Evolutionary conservation across 2,329 filamentous ascomycete genomes (phyloP).

Genomic region (Diaporthe longicolla): DNA sequence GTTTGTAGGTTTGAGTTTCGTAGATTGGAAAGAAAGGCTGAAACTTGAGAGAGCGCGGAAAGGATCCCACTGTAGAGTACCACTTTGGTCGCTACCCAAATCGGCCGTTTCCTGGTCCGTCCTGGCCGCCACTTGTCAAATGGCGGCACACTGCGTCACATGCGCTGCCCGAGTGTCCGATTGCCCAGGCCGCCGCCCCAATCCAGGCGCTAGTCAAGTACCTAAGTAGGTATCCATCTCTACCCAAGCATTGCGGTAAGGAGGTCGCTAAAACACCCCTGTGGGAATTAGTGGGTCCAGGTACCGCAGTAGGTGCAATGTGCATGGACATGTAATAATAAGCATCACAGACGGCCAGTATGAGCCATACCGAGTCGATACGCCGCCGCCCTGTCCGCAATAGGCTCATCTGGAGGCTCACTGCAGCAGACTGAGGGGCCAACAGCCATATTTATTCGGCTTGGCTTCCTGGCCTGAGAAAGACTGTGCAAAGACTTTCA

Average conservation of each 20-base stretch:
- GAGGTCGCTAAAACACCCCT: constrained; percentile 7
- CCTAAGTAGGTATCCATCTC: background rate
- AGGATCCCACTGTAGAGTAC: no score
- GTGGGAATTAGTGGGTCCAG: constrained; percentile 7
- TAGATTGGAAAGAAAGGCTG: constrained; percentile 18
- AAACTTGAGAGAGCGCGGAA: constrained; percentile 16
- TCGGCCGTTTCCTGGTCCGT: constrained; percentile 19
- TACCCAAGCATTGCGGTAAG: background rate
- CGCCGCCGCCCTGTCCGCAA: background rate
- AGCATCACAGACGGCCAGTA: constrained; percentile 25
- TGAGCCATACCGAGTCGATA: constrained; percentile 35
- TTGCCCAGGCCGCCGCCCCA: background rate
- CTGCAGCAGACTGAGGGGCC: background rate
- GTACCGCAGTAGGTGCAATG: background rate
- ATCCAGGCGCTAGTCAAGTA: constrained; percentile 1
- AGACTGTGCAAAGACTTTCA: background rate
- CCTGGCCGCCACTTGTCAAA: constrained; percentile 34
- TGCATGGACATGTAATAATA: constrained; percentile 27
- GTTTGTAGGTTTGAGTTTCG: background rate
- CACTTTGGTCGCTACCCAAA: constrained; percentile 3
- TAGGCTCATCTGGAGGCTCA: no score
- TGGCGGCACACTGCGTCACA: constrained; percentile 27
- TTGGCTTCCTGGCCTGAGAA: background rate
- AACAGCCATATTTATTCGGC: constrained; percentile 13
- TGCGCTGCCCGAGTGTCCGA: constrained; percentile 23